A percentile compares a stretch with the other conserved stretches of the same genome.
Conservation (phyloP, 352 stramenopile species). For the Phytophthora pisi region DNA sequence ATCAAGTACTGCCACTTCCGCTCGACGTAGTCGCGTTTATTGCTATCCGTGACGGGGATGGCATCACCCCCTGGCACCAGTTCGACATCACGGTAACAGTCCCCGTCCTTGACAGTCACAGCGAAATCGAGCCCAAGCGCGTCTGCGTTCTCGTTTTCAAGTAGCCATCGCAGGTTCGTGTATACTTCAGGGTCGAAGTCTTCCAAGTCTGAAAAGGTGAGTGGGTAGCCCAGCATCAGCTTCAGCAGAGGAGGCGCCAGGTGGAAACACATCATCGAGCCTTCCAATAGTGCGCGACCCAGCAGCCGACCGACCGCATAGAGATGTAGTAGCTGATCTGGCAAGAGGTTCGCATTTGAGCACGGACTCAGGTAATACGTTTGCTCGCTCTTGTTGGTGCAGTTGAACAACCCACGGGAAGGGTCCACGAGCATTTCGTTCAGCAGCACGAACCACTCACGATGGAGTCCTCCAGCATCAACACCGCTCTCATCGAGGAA, state of each 20-base stretch:
- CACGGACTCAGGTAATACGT: conserved; percentile 47
- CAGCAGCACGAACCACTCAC: conserved; percentile 79
- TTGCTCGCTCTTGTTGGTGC: conserved; percentile 42
- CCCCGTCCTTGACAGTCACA: conserved; percentile 29
- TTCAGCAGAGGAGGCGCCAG: conserved; percentile 94
- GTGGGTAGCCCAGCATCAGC: conserved; percentile 91
- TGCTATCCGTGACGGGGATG: conserved; percentile 91
- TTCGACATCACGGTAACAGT: conserved; percentile 31
- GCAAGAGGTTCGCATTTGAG: conserved; percentile 26
- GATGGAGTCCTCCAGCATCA: conserved; percentile 68
- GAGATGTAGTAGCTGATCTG: conserved; percentile 38
- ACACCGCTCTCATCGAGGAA: conserved; percentile 70
- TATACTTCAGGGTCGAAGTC: conserved; percentile 42
- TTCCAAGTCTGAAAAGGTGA: conserved; percentile 91
- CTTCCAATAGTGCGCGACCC: conserved; percentile 62
- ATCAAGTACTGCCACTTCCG: conserved; percentile 91
- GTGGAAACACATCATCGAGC: conserved; percentile 89
- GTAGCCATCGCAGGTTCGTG: conserved; percentile 52
- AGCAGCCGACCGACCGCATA: conserved; percentile 43
- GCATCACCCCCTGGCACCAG: conserved; percentile 34
- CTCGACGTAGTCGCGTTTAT: conserved; percentile 91
- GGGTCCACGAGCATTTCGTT: conserved; percentile 40
- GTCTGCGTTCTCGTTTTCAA: conserved; percentile 49
- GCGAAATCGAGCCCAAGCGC: conserved; percentile 55
- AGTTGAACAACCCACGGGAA: conserved; percentile 32